These are phyloP conservation scores for Solanum paucissectum DNA, from an alignment of 257 asterid species.

Conservation along the genomic window DNA sequence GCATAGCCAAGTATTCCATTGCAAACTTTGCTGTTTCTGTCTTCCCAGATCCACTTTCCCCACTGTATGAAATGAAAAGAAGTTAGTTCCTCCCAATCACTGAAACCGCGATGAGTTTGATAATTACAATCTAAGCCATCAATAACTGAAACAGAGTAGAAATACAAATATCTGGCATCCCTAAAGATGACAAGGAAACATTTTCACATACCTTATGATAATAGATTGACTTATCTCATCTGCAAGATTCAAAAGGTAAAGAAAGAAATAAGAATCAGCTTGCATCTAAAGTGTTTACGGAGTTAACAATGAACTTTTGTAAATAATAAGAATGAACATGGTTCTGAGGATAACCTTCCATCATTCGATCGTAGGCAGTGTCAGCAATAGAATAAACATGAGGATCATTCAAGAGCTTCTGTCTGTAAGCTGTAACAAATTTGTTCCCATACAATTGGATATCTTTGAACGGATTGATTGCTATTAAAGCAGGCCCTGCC, in stretches of 20 bases:
- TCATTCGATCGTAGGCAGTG: slow-evolving; percentile 64
- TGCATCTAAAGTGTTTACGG: neutral
- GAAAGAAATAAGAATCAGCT: slow-evolving; percentile 1
- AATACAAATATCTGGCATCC: neutral
- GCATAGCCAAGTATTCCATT: slow-evolving; percentile 72
- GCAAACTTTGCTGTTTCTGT: slow-evolving; percentile 87
- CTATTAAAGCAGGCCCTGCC: slow-evolving; percentile 84
- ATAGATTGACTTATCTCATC: slow-evolving; percentile 77
- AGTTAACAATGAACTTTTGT: neutral
- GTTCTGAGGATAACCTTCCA: slow-evolving; percentile 40
- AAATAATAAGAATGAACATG: neutral
- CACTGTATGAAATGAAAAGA: slow-evolving; percentile 39
- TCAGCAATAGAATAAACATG: slow-evolving; percentile 82
- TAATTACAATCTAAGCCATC: neutral
- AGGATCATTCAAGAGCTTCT: slow-evolving; percentile 66
- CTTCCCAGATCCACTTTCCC: slow-evolving; percentile 98
- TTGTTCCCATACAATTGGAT: slow-evolving; percentile 57
- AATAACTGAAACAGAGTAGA: neutral
- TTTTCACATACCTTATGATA: slow-evolving; percentile 63
- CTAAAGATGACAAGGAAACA: slow-evolving; percentile 8
- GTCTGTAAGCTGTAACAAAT: slow-evolving; percentile 49
- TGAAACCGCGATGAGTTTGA: neutral
- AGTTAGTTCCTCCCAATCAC: slow-evolving; percentile 1
- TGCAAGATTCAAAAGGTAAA: slow-evolving; percentile 29
- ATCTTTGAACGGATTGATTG: slow-evolving; percentile 86